These are phyloP conservation scores for Euphorbia corollata DNA, from an alignment of 441 rosid species.

Conservation along the genomic window DNA sequence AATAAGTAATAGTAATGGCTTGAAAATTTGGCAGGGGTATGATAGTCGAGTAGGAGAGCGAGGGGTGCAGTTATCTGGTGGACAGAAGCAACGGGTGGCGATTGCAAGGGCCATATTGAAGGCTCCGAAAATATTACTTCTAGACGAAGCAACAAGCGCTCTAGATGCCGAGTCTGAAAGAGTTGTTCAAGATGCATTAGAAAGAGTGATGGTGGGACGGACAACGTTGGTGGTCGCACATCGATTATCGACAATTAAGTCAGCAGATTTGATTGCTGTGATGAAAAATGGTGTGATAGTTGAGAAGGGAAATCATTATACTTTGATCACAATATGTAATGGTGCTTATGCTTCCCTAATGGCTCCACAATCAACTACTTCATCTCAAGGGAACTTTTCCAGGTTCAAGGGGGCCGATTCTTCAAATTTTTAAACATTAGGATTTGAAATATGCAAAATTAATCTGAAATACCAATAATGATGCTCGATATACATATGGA, in stretches of 20 bases:
- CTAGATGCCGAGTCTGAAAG: constrained; percentile 56
- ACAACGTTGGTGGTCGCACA: constrained; percentile 62
- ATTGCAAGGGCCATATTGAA: constrained; percentile 58
- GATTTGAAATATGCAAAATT: not conserved
- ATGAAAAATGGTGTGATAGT: constrained; percentile 52
- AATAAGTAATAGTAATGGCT: no score
- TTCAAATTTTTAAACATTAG: no score
- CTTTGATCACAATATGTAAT: constrained; percentile 32
- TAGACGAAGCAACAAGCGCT: constrained; percentile 65
- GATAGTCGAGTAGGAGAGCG: constrained; percentile 55
- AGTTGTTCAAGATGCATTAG: constrained; percentile 53
- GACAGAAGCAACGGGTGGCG: constrained; percentile 70
- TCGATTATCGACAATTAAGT: constrained; percentile 45
- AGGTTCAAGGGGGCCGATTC: no score
- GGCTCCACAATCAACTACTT: constrained; percentile 15
- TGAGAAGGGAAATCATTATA: constrained; percentile 58
- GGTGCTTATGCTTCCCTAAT: constrained; percentile 56
- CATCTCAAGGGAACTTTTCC: no score
- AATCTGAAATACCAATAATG: not conserved
- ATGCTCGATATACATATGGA: not conserved
- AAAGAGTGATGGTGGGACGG: constrained; percentile 39
- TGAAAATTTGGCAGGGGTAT: constrained; percentile 71
- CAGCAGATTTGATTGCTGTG: constrained; percentile 49
- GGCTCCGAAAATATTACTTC: constrained; percentile 44
- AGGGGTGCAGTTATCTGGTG: constrained; percentile 60